Evolutionary conservation across 176 grass and related monocot species (phyloP), one percentile per base, ranked within the genome.

Genomic region (Microstegium vimineum): DNA sequence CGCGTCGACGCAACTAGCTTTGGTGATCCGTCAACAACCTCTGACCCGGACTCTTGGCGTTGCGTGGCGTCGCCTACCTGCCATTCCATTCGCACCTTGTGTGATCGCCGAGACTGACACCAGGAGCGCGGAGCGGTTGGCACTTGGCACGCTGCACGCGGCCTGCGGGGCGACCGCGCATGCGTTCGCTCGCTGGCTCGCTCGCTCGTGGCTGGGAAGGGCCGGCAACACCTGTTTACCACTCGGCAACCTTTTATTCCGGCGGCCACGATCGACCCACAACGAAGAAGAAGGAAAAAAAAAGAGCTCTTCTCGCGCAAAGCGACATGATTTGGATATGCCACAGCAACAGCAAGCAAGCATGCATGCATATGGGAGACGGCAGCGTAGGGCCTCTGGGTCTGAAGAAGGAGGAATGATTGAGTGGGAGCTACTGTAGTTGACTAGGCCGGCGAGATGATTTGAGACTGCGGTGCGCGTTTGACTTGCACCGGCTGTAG

Each of bases 91-190:
- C n/a, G 76, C 87, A 85, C 64, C 64, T 65, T 66, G 77, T 66
- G 77, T 59, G 78, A 85, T 89, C 77, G 52, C 71, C 62, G 66
- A 41, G 61, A 2, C 17, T 5, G 81, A 74, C 87, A 81, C 76
- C 49, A 20, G 35, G 76, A 32, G 22, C 28, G 73, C 49, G 33
- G 28, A 17, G 38, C 35, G 34, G 59, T 10, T 11, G 17, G 15
- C 46, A 25, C 36, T 22, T 8, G 1, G 9, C 30, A 2, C n/a
- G 23, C 68, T 2, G 8, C 17, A 4, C 45, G 45, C 45, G 43
- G 43, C n/a, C n/a, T n/a, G 20, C 17, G 20, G 40, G 6, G 42
- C 40, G 82, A 8, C 25, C 60, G 69, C 57, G 28, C 13, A 9
- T 66, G 59, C 71, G 62, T 6, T 8, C 31, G 13, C 15, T 28